Evolutionary conservation across 2,329 filamentous ascomycete genomes (phyloP), one percentile per base, ranked within the genome.

Genomic region (Lecanicillium sp.): DNA sequence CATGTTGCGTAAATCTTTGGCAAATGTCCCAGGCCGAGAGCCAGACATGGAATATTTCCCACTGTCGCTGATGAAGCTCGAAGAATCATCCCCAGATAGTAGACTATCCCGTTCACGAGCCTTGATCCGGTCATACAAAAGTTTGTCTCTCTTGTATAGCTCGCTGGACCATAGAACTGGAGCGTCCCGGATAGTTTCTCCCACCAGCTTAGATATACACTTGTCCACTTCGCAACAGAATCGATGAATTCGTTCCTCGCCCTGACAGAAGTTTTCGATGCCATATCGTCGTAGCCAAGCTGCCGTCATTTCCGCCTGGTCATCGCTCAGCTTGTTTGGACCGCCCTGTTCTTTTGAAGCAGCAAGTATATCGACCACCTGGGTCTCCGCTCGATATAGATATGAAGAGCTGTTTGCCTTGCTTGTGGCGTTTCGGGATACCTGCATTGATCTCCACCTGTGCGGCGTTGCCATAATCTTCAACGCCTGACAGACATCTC

Each of bases 111-210:
- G 60, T 28, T 74, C 71, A 18, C 66, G 61, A 0, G 57, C 49
- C 9, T 55, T 55, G 35, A 58, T 56, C 3, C 64, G 62, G 36
- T 78, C 76, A 39, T 79, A 73, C 38, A 73, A 63, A 30, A 74
- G 69, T 44, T 83, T 81, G 51, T 95, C 89, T 16, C 84, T 75
- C 42, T 81, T 76, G 55, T 86, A 96, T 1, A 98, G 70, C 42
- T 94, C 84, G 53, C 88, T 95, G 0, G 88, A 88, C 88, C 88
- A 95, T 3, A 96, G 66, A 1, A 94, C 85, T 0, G 90, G 88
- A 1, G 85, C 85, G 28, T 94, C 85, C 44, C 84, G 70, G 45
- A 94, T 80, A 33, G 79, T 87, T 43, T 94, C 85, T 19, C 86
- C 87, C 20, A 94, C 82, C 7, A 96, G 69, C 55, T 87, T 88